Evolutionary conservation across 208 protist genomes (phyloP).

Genomic region (Wallacemonas sp.): DNA sequence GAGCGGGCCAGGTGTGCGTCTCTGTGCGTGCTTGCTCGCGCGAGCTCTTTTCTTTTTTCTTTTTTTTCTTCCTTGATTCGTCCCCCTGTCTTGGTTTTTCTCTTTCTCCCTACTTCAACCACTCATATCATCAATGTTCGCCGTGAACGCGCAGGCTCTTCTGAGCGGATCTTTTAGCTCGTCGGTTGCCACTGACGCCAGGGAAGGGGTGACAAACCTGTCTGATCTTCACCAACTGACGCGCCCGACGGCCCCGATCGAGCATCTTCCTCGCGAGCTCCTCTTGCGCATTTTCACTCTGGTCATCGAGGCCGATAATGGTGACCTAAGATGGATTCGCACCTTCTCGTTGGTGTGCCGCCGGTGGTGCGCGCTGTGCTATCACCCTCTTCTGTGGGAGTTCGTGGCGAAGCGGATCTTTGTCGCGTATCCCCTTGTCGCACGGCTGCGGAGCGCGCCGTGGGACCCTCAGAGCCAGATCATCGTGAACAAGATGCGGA

Average conservation of each 20-base stretch:
- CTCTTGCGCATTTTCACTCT: slow-evolving; percentile 63
- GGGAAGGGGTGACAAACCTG: neutral
- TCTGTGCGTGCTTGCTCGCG: too few relatives aligned
- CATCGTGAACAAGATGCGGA: slow-evolving; percentile 44
- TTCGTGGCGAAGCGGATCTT: slow-evolving; percentile 63
- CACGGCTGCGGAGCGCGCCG: slow-evolving; percentile 34
- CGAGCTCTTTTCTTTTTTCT: slow-evolving; percentile 3
- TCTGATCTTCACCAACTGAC: neutral
- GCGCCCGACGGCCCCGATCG: slow-evolving; percentile 9
- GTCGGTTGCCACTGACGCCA: slow-evolving; percentile 12
- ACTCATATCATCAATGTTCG: slow-evolving; percentile 18
- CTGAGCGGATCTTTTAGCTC: slow-evolving; percentile 27
- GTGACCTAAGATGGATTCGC: slow-evolving; percentile 46
- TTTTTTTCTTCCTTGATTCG: neutral
- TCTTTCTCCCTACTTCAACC: neutral
- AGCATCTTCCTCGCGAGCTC: slow-evolving; percentile 60
- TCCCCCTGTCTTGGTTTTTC: neutral
- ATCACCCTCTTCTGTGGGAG: slow-evolving; percentile 67
- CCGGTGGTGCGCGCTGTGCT: slow-evolving; percentile 52
- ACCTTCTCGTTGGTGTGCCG: slow-evolving; percentile 57
- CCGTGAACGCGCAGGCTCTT: slow-evolving; percentile 19
- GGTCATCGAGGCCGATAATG: slow-evolving; percentile 48
- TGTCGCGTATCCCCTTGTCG: slow-evolving; percentile 74
- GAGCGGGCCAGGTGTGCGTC: too few relatives aligned
- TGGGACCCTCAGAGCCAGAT: slow-evolving; percentile 40